Percentiles rank a stretch among this genome's conserved stretches.
Conservation (phyloP, 805 yeast species). For the Schwanniomyces sp. region DNA sequence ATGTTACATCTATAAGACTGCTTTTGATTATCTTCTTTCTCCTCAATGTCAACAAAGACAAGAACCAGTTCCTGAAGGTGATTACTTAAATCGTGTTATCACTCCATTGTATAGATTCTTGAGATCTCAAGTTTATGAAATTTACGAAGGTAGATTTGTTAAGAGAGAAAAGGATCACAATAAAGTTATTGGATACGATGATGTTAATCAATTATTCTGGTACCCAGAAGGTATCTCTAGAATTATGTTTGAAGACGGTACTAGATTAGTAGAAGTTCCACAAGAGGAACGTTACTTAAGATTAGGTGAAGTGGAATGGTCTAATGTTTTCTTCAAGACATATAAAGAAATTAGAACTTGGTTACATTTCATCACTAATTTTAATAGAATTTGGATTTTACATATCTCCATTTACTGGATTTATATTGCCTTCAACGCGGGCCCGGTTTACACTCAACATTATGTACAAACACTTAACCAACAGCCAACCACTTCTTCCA, state of each 20-base stretch:
- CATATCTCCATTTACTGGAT: slow-evolving; percentile 92
- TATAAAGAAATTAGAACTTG: slow-evolving; percentile 95
- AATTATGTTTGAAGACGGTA: slow-evolving; percentile 87
- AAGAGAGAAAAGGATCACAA: slow-evolving; percentile 86
- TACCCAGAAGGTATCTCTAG: slow-evolving; percentile 98
- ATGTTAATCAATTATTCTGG: slow-evolving; percentile 98
- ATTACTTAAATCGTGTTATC: slow-evolving; percentile 85
- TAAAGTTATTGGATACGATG: slow-evolving; percentile 89
- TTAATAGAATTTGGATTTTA: slow-evolving; percentile 97
- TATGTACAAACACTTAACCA: slow-evolving; percentile 81
- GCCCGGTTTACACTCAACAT: slow-evolving; percentile 83
- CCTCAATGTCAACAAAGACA: slow-evolving; percentile 88
- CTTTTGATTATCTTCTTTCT: slow-evolving; percentile 83
- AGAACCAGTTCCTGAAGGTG: slow-evolving; percentile 86
- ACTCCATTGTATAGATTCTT: slow-evolving; percentile 85
- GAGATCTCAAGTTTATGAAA: slow-evolving; percentile 80
- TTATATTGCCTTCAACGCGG: slow-evolving; percentile 91
- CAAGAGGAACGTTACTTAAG: slow-evolving; percentile 84
- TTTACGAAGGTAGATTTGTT: slow-evolving; percentile 76
- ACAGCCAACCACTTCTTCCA: slow-evolving; percentile 84
- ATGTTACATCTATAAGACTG: slow-evolving; percentile 94
- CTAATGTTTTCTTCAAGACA: slow-evolving; percentile 89
- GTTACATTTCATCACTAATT: slow-evolving; percentile 93
- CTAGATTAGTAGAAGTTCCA: slow-evolving; percentile 87
- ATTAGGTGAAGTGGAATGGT: slow-evolving; percentile 93